A percentile compares a stretch with the other conserved stretches of the same genome.
Evolutionary conservation across 768 basidiomycete species (phyloP).

Genomic region (Pulveroboletus ravenelii): DNA sequence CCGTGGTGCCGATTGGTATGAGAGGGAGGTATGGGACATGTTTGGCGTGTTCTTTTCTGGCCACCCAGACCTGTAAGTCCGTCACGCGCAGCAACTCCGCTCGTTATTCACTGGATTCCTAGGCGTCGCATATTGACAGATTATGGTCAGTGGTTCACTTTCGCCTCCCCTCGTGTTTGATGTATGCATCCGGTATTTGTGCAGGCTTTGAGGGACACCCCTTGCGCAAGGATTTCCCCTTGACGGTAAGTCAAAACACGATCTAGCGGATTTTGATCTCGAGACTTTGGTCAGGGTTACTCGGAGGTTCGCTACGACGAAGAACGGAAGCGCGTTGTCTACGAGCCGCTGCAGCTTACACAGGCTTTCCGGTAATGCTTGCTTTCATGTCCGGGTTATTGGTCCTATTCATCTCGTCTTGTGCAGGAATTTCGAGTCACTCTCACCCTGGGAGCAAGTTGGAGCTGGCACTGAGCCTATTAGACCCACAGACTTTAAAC

Average conservation of each 20-base stretch:
- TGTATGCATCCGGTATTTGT: background rate
- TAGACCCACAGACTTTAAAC: slow-evolving; percentile 70
- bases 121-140: slow-evolving; percentile 97
- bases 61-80: slow-evolving; percentile 89
- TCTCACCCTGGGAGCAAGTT: slow-evolving; percentile 94
- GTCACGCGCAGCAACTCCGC: slow-evolving; percentile 5
- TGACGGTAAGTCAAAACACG: slow-evolving; percentile 60
- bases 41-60: slow-evolving; percentile 94
- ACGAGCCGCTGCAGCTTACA: slow-evolving; percentile 95
- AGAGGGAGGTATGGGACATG: slow-evolving; percentile 97
- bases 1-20: slow-evolving; percentile 97
- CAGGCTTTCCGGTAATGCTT: slow-evolving; percentile 87
- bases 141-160: slow-evolving; percentile 57
- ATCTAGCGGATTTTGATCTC: background rate
- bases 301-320: slow-evolving; percentile 98
- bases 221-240: slow-evolving; percentile 94
- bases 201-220: slow-evolving; percentile 96
- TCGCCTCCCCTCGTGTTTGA: background rate
- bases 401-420: background rate
- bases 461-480: slow-evolving; percentile 57
- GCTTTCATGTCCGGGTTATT: background rate
- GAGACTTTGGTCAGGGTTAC: slow-evolving; percentile 66
- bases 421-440: slow-evolving; percentile 85
- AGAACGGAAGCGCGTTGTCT: slow-evolving; percentile 94
- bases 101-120: slow-evolving; percentile 9